Evolutionary conservation across 352 stramenopile species (phyloP).

Genomic region (Globisporangium okanoganense): DNA sequence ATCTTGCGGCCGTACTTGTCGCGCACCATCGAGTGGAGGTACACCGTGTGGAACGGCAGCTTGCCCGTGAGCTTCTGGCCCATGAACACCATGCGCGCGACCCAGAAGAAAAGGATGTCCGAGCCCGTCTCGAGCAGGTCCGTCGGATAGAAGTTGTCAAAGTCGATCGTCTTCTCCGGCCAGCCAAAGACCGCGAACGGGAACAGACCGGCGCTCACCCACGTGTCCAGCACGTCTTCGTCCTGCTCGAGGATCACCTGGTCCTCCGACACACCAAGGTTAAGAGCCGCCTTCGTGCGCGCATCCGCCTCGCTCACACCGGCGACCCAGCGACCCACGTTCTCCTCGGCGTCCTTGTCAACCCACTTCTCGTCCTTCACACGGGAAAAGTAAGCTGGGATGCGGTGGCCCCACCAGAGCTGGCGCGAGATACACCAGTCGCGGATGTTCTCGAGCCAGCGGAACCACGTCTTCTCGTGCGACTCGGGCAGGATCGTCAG

Average conservation of each 20-base stretch:
- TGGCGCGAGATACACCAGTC: slow-evolving; percentile 99
- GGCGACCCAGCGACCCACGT: slow-evolving; percentile 66
- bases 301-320: slow-evolving; percentile 86
- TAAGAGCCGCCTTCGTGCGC: slow-evolving; percentile 72
- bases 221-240: slow-evolving; percentile 99
- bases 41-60: slow-evolving; percentile 96
- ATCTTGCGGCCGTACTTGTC: slow-evolving; percentile 99
- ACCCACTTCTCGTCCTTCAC: slow-evolving; percentile 77
- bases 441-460: slow-evolving; percentile 98
- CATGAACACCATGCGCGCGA: slow-evolving; percentile 97
- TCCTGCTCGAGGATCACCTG: slow-evolving; percentile 94
- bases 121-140: slow-evolving; percentile 98
- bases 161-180: slow-evolving; percentile 57
- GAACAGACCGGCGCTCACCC: slow-evolving; percentile 98
- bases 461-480: slow-evolving; percentile 96
- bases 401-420: slow-evolving; percentile 99
- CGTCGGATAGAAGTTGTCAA: slow-evolving; percentile 94
- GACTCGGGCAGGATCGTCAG: slow-evolving; percentile 74
- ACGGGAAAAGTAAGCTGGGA: slow-evolving; percentile 97
- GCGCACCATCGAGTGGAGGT: slow-evolving; percentile 97
- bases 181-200: slow-evolving; percentile 88
- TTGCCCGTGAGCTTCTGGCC: slow-evolving; percentile 96
- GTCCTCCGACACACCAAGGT: slow-evolving; percentile 54
- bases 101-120: slow-evolving; percentile 99
- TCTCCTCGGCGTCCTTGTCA: slow-evolving; percentile 67